Base-by-base conservation (phyloP, 768 basidiomycete species). In the Boletus pseudopeckii region DNA sequence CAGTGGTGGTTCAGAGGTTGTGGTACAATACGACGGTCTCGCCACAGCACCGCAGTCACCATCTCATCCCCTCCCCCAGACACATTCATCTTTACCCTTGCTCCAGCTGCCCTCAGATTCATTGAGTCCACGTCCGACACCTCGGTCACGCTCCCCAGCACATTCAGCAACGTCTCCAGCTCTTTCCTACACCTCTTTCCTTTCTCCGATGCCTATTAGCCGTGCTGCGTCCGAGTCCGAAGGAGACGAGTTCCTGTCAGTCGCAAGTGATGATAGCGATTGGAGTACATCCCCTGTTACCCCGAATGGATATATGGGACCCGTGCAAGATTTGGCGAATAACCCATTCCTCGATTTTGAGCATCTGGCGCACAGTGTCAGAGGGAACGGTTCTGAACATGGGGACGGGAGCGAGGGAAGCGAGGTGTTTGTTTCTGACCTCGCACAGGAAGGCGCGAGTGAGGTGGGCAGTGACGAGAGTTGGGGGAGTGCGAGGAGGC, bases 261-360 rank as follows among this genome's bases (percentile, higher is more conserved):
- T 65, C 34, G 64, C 53, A 1, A 56, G 64, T 3, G 57, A 53
- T 13, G 57, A 59, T 1, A 64, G 58, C 34, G 60, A 60, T 7
- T 62, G 58, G 58, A 13, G 38, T 17, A 17, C 2, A 5, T 55
- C 57, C 20, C 55, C 47, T 28, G 46, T 50, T 24, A 38, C 22
- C 3, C 22, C 41, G 1, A 22, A 45, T 30, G 17, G 52, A 13
- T 26, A 7, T 4, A 11, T 24, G n/a, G 48, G 11, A 0, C 50
- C 56, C 2, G 47, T 56, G 14, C 46, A 26, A 0, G 64, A 65
- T 11, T 51, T 40, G 18, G 45, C 20, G 5, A 22, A 64, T 24
- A 59, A 66, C 15, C 64, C 64, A 2, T 68, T 68, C 44, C 55
- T 69, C 32, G 57, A 62, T 39, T 60, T 64, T 40, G 65, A 66